Conservation (phyloP, 176 grass and related monocot species). For the Calamus simplicifolius region DNA sequence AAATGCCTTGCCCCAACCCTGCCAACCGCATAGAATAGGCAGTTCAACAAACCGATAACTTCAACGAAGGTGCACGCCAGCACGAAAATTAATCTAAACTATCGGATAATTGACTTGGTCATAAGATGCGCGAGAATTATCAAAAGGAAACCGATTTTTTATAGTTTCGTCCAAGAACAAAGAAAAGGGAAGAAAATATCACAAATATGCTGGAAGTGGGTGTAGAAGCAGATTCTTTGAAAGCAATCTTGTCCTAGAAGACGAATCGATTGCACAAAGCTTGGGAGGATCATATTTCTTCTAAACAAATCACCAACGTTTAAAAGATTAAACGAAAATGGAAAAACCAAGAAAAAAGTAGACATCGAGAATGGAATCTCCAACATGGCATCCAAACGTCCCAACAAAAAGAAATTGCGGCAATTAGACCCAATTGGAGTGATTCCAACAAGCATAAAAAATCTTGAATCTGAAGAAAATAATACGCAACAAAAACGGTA, state of each 20-base stretch:
- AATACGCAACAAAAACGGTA: not conserved
- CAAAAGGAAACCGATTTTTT: not conserved
- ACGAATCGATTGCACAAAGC: conserved; percentile 15
- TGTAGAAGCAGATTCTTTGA: conserved; percentile 35
- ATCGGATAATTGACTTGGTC: too few relatives aligned
- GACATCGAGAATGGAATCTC: not conserved
- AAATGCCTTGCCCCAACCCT: too few relatives aligned
- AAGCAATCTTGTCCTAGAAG: conserved; percentile 10
- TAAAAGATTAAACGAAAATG: conserved; percentile 4
- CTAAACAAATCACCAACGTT: conserved; percentile 5
- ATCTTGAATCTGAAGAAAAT: conserved; percentile 5
- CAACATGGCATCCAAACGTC: conserved; percentile 17
- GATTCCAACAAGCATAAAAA: too few relatives aligned
- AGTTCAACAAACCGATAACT: too few relatives aligned
- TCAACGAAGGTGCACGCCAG: too few relatives aligned
- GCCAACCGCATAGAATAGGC: too few relatives aligned
- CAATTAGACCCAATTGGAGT: not conserved
- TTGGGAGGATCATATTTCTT: conserved; percentile 7
- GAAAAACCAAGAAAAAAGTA: not conserved
- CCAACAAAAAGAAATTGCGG: conserved; percentile 12
- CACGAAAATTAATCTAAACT: too few relatives aligned
- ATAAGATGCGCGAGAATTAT: not conserved
- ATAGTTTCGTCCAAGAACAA: conserved; percentile 1
- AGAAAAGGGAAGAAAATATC: not conserved
- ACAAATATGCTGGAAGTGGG: conserved; percentile 20